Evolutionary conservation across 441 rosid genomes (phyloP), one percentile per base, ranked within the genome.

Genomic region (Cnidoscolus chayamansa): DNA sequence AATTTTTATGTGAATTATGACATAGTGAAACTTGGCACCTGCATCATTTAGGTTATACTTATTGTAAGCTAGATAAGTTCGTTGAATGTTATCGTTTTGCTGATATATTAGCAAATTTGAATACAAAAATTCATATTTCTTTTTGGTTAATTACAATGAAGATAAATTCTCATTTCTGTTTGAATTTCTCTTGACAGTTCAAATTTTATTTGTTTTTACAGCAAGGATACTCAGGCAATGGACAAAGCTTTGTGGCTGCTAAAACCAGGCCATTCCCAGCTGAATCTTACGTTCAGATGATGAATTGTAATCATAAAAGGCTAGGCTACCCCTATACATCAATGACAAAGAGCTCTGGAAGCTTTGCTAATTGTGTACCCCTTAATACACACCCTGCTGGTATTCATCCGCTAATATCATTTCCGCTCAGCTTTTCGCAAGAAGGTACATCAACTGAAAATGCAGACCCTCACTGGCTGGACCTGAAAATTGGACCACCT

Each of bases 361-460:
- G 40, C 40, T 20, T 50, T 25, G 56, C 50, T 32, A 15, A 63
- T 25, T 45, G 19, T 25, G 56, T 49, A 8, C 69, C 71, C 1
- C 10, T 47, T 40, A 40, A 32, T 19, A 35, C 71, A 45, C 81
- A 82, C 37, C 81, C 82, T 4, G 76, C 81, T 11, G 81, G 84
- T 32, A 71, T 80, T 45, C 81, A 81, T 15, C 0, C 65, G 30
- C 82, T 82, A 7, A 61, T 60, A 20, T 4, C 68, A 30, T 32
- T 69, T 7, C 60, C 64, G 0, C 65, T 20, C 20, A 20, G 61
- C 10, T 58, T 6, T 30, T 47, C 6, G 58, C 48, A 16, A 32
- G 57, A 47, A 40, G 20, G 51, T 55, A 58, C 66, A 1, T 37
- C 47, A 55, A 2, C 71, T 17, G 48, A 68, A 67, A 59, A 49